Evolutionary conservation across 1,139 yeast species (phyloP).

Genomic region (Pichiaceae sp.): DNA sequence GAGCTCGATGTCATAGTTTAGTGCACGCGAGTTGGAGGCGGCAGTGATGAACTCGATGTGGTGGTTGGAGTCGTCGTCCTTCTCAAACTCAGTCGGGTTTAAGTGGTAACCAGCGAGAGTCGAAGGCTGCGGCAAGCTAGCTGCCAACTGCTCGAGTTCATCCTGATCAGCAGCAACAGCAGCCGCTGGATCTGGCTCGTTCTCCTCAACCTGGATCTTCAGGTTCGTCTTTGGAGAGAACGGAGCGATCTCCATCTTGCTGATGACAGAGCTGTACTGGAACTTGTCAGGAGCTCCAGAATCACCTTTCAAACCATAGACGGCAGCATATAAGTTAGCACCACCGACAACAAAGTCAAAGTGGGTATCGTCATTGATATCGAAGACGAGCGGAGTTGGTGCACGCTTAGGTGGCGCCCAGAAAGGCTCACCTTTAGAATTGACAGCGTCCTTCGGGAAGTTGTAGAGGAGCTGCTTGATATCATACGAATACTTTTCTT

Average conservation of each 20-base stretch:
- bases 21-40: constrained; percentile 92
- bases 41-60: constrained; percentile 97
- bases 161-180: constrained; percentile 48
- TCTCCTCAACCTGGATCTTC: constrained; percentile 80
- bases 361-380: constrained; percentile 68
- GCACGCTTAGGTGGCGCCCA: constrained; percentile 99
- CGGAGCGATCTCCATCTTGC: constrained; percentile 47
- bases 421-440: constrained; percentile 86
- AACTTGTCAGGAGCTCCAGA: constrained; percentile 37
- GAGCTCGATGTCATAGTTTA: constrained; percentile 77
- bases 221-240: constrained; percentile 73
- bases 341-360: constrained; percentile 79
- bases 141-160: constrained; percentile 52
- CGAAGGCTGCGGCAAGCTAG: constrained; percentile 81
- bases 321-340: constrained; percentile 84
- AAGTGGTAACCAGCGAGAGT: constrained; percentile 83
- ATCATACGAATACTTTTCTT: constrained; percentile 74
- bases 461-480: constrained; percentile 84
- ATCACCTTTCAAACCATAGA: constrained; percentile 74
- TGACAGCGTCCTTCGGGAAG: constrained; percentile 89
- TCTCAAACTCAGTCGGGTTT: constrained; percentile 86
- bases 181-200: constrained; percentile 77
- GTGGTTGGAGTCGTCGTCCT: constrained; percentile 93
- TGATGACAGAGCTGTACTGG: constrained; percentile 39
- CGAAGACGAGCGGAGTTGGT: constrained; percentile 76